Evolutionary conservation across 192 early-diverging fungal species (phyloP), one percentile per base, ranked within the genome.

Genomic region (Coemansia asiatica): DNA sequence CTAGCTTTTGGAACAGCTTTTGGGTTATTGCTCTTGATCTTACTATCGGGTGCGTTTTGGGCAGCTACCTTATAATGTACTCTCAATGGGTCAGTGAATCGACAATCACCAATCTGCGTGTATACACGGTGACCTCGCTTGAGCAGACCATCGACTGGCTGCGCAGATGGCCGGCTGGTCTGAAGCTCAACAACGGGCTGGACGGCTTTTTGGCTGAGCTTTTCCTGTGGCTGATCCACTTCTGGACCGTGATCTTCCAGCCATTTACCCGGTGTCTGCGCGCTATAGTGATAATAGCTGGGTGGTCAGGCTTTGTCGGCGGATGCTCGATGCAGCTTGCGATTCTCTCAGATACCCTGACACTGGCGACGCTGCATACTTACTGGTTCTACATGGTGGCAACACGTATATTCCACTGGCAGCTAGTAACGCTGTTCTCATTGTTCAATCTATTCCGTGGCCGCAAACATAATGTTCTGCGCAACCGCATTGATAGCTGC

Each of bases 341-440:
- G 7, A 74, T 99, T 0, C 70, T 91, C 15, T 91, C 90, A 0
- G 97, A 99, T 63, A 77, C 95, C 15, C 63, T 97, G 25, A 82
- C 92, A 0, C 84, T 97, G 31, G 79, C 88, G 40, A 97, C 97
- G 0, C 54, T 97, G 16, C 96, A 99, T 69, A 86, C 97, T 28
- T 94, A 97, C 66, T 86, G 94, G 76, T 98, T 98, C 77, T 98
- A 99, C 61, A 88, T 91, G 75, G 91, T 99, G 1, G 92, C 95
- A 0, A 90, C 91, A 0, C 88, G 90, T 22, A 93, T 99, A 21
- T 97, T 96, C 69, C 87, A 92, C 68, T 97, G 95, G 96, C 92
- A 95, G 66, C 76, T 96, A 35, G 83, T 85, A 0, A 90, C 88
- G 6, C 83, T 99, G 0, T 87, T 89, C 38, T 93, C 94, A 5